Evolutionary conservation across 306 rosid genomes (phyloP).

Genomic region (Cucumis melo): DNA sequence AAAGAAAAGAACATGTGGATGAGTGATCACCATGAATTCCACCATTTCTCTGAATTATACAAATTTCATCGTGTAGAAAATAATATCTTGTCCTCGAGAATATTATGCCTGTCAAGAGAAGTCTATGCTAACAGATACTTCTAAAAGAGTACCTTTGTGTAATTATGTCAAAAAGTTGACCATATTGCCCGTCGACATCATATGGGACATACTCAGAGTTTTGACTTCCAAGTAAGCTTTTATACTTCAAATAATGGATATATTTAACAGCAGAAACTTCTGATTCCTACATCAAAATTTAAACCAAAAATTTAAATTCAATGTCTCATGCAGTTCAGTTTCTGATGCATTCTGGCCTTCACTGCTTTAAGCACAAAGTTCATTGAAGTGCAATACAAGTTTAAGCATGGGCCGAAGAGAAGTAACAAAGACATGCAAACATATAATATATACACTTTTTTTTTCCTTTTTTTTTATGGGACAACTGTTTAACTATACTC

Average conservation of each 20-base stretch:
- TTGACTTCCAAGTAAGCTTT: slow-evolving; percentile 43
- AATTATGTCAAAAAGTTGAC: slow-evolving; percentile 67
- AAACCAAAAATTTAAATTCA: slow-evolving; percentile 8
- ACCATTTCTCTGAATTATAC: neutral
- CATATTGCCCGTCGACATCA: slow-evolving; percentile 65
- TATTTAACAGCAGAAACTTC: slow-evolving; percentile 96
- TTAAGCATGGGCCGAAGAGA: no score
- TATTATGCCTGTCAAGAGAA: neutral
- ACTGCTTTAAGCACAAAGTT: neutral
- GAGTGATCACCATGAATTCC: neutral
- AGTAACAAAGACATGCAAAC: no score
- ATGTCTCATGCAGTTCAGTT: neutral
- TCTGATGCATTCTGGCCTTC: neutral
- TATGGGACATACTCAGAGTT: slow-evolving; percentile 63
- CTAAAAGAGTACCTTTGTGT: slow-evolving; percentile 38
- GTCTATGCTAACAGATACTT: no score
- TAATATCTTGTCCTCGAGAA: neutral
- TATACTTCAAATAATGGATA: slow-evolving; percentile 57
- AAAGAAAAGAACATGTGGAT: no score
- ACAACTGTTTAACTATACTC: no score
- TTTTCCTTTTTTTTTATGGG: no score
- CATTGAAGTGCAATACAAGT: no score
- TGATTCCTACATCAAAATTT: slow-evolving; percentile 40
- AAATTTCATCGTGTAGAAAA: neutral
- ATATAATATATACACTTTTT: no score